Conservation (phyloP, 2,329 filamentous ascomycete genomes). For the Verticillium longisporum region DNA sequence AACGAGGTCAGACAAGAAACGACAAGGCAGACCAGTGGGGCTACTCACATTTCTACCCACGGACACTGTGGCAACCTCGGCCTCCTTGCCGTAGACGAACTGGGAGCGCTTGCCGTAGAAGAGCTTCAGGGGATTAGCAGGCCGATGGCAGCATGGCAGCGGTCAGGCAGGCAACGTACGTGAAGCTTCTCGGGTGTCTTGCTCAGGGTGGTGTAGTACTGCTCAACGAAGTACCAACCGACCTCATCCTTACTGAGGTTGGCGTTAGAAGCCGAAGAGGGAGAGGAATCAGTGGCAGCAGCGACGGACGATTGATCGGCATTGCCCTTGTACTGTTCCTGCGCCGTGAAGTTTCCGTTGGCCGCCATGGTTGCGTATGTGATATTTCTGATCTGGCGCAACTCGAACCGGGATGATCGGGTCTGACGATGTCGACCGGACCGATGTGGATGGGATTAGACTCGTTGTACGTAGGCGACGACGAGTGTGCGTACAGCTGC, state of each 20-base stretch:
- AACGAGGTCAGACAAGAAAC: not conserved
- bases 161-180: slow-evolving; percentile 35
- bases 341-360: slow-evolving; percentile 46
- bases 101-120: slow-evolving; percentile 97
- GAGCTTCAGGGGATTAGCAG: slow-evolving; percentile 40
- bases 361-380: slow-evolving; percentile 40
- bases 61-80: slow-evolving; percentile 78
- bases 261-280: slow-evolving; percentile 28
- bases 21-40: slow-evolving; percentile 7
- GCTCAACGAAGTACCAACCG: slow-evolving; percentile 98
- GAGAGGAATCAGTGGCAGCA: slow-evolving; percentile 24
- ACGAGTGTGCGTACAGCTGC: not conserved
- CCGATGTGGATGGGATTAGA: not conserved
- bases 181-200: slow-evolving; percentile 90
- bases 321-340: slow-evolving; percentile 32
- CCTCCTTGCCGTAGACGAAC: slow-evolving; percentile 87
- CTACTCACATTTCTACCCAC: slow-evolving; percentile 75
- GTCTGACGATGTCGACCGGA: not conserved
- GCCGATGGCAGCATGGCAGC: not conserved
- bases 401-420: not conserved
- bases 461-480: not conserved
- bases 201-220: slow-evolving; percentile 97
- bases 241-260: slow-evolving; percentile 81
- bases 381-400: slow-evolving; percentile 2
- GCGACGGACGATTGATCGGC: slow-evolving; percentile 30